phyloP scores from a whole-genome alignment of 495 filamentous ascomycete genomes.

The Margaritispora aquatica region DNA sequence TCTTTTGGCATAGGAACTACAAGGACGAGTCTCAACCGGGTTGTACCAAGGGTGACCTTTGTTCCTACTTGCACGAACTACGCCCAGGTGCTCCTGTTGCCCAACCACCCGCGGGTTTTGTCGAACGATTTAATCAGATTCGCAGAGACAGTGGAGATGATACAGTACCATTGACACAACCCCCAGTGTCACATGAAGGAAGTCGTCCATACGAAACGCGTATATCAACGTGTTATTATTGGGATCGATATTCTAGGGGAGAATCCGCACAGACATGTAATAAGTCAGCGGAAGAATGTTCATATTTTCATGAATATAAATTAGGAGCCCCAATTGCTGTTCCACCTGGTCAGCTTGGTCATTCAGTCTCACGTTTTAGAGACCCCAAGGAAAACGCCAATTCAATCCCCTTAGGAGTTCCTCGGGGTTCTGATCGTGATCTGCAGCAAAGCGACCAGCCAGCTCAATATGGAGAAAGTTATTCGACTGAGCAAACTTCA shows the following conservation, averaged over 20 bases:
- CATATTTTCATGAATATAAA: conserved; percentile 5
- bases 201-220: background rate
- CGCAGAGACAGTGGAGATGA: background rate
- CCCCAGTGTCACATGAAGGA: background rate
- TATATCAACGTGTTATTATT: conserved; percentile 8
- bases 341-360: background rate
- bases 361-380: no score
- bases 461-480: no score
- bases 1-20: conserved; percentile 6
- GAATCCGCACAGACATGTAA: background rate
- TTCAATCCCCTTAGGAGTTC: no score
- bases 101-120: background rate
- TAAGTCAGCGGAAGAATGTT: background rate
- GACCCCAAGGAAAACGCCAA: no score
- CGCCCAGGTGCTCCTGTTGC: conserved; percentile 2
- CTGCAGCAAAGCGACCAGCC: no score
- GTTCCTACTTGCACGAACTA: conserved; percentile 6
- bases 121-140: no score
- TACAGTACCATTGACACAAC: background rate
- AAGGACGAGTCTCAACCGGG: background rate
- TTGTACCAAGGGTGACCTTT: conserved; percentile 1
- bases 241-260: conserved; percentile 1
- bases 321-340: conserved; percentile 2
- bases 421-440: no score
- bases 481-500: no score